Percentiles rank a stretch among this genome's conserved stretches.
These are phyloP conservation scores for Citrus sp. DNA, from an alignment of 345 rosid genomes.

Conservation along the genomic window DNA sequence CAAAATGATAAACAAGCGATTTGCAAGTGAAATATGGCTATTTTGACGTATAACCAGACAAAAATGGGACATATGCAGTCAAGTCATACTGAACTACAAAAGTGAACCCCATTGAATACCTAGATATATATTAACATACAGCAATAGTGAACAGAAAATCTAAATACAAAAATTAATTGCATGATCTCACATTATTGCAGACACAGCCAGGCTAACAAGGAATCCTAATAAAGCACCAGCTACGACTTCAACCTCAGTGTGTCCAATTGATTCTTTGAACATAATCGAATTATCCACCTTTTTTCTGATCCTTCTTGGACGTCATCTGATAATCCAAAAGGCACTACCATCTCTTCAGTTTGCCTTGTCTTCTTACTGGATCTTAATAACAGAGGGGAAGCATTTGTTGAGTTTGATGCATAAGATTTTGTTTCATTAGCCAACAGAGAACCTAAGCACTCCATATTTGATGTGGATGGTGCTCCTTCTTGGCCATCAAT, in stretches of 20 bases:
- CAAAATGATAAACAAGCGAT: too few relatives aligned
- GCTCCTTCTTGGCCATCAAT: conserved; percentile 16
- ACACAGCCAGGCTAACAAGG: conserved; percentile 49
- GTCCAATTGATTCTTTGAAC: conserved; percentile 84
- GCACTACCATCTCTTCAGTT: neutral
- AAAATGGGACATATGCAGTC: neutral
- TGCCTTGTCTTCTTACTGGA: conserved; percentile 5
- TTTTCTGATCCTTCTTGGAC: conserved; percentile 20
- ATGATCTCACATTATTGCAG: conserved; percentile 18
- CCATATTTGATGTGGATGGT: neutral
- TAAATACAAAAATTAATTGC: too few relatives aligned
- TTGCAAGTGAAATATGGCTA: too few relatives aligned
- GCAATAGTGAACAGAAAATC: neutral
- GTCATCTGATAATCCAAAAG: conserved; percentile 9
- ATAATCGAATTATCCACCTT: neutral
- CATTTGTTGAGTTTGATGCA: conserved; percentile 10
- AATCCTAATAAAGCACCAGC: conserved; percentile 82
- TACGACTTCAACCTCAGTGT: conserved; percentile 75
- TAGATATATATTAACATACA: neutral
- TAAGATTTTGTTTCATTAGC: conserved; percentile 21
- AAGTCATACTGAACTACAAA: neutral
- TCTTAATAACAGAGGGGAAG: conserved; percentile 19
- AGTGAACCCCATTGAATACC: neutral
- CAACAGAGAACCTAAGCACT: conserved; percentile 3
- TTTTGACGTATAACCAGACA: neutral